Base-by-base conservation (phyloP, 768 basidiomycete genomes). In the Lactarius indigo region DNA sequence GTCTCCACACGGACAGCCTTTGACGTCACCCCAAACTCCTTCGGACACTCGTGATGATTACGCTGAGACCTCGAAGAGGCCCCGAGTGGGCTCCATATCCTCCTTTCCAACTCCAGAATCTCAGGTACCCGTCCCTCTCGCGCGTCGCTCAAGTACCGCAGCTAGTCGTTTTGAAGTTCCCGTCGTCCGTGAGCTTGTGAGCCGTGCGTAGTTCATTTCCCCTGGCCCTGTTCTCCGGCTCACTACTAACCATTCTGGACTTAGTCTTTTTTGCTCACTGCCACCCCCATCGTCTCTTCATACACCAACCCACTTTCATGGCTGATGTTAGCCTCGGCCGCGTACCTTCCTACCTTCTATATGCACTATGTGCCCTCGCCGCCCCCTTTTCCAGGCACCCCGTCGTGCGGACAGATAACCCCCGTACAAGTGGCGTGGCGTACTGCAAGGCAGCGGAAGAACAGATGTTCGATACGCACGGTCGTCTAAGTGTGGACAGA, bases 251-350 rank as follows among this genome's bases (percentile, higher is more conserved):
- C 33, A 33, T 39, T 57, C 41, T 26, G 28, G 30, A 1, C 42
- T 44, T 71, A 92, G 91, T 92, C 12, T 92, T 92, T 76, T 92
- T 93, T 75, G 83, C 91, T 30, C 89, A 90, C 74, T 88, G 88
- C 70, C 89, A 92, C 73, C 91, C 91, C 28, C 85, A 87, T 68
- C 85, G 88, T 42, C 82, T 87, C 71, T 81, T 92, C 67, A 84
- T 94, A 56, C 92, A 94, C 76, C 90, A 90, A 61, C 88, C 92
- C 26, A 86, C 87, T 9, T 94, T 94, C 71, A 80, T 87, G 28
- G 81, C 85, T 2, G 81, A 84, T 37, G 83, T 94, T 9, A 84
- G 84, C 64, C 84, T 85, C 67, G 86, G 87, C 69, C 81, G 83
- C 64, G 83, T 94, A 37, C 91, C 92, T 47, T 76, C 80, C 37